Evolutionary conservation across 345 rosid genomes (phyloP), one percentile per base, ranked within the genome.

Genomic region (Crucihimalaya himalaica): DNA sequence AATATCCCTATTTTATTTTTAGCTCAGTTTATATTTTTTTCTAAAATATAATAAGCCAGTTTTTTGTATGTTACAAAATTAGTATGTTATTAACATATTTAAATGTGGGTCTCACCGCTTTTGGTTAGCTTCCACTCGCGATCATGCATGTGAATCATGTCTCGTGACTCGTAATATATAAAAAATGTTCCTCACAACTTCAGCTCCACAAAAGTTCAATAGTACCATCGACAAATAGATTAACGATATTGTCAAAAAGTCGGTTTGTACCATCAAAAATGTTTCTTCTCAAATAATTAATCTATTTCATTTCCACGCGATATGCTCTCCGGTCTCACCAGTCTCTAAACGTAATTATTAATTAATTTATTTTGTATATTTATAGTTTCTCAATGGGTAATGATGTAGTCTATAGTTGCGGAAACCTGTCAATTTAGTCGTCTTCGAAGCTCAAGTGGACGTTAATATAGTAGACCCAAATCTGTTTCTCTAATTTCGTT

Each of bases 121-220:
- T 76, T 55, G 50, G 69, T 45, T 79, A 66, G 48, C 57, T 73
- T 56, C 84, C 60, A 81, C 77, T 81, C 74, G 71, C 75, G 59
- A 81, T 70, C 76, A 72, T 76, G 87, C 80, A 46, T 58, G 73
- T 73, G 86, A 82, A 83, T 88, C 66, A 81, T 61, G 31, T 51
- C 43, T 46, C 27, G 34, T 14, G 6, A 25, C 2, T 31, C 8
- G 3, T 23, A 23, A 10, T 66, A 55, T 63, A 68, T n/a, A 64
- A 8, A 27, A 74, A 42, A 27, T 47, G 63, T 82, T 84, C 86
- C 58, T 61, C 55, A 6, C 61, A 73, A 72, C 85, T 85, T 86
- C 71, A 78, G 45, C 78, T 43, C 65, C 6, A 85, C 90, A 66
- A 85, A 83, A 85, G 83, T 80, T 82, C 79, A 75, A 8, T 79